Evolutionary conservation across 768 basidiomycete genomes (phyloP).

Genomic region (Lactarius pseudohatsudake): DNA sequence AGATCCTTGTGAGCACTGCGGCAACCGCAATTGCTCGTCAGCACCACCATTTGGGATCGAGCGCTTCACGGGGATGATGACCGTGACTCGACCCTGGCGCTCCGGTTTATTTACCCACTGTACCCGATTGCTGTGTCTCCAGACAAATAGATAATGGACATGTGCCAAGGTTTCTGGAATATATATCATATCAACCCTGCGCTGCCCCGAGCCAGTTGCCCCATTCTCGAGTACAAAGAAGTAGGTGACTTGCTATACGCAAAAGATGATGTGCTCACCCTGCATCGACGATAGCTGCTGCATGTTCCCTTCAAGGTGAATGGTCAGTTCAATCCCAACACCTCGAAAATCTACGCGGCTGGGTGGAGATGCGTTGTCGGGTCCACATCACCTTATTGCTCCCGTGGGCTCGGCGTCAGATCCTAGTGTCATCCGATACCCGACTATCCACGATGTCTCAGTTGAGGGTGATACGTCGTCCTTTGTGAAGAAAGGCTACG

Average conservation of each 20-base stretch:
- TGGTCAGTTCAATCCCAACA: neutral
- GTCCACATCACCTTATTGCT: constrained; percentile 7
- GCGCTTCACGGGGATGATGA: neutral
- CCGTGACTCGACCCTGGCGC: neutral
- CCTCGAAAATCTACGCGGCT: neutral
- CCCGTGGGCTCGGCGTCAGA: constrained; percentile 2
- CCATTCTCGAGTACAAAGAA: neutral
- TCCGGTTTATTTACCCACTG: neutral
- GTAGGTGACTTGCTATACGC: neutral
- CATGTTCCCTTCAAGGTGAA: neutral
- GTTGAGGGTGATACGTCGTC: neutral
- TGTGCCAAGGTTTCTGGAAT: neutral
- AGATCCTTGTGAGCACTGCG: neutral
- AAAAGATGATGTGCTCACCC: neutral
- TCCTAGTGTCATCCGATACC: neutral
- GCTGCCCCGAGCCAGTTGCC: neutral
- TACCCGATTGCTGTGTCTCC: constrained; percentile 14
- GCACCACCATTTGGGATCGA: neutral
- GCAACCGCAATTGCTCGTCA: neutral
- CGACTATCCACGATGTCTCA: neutral
- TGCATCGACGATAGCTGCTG: neutral
- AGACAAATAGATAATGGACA: neutral
- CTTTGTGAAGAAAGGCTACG: neutral
- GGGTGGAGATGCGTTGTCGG: neutral
- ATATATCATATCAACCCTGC: neutral